These are phyloP conservation scores for Exophiala alcalophila DNA, from an alignment of 2,329 filamentous ascomycete species.

Conservation along the genomic window DNA sequence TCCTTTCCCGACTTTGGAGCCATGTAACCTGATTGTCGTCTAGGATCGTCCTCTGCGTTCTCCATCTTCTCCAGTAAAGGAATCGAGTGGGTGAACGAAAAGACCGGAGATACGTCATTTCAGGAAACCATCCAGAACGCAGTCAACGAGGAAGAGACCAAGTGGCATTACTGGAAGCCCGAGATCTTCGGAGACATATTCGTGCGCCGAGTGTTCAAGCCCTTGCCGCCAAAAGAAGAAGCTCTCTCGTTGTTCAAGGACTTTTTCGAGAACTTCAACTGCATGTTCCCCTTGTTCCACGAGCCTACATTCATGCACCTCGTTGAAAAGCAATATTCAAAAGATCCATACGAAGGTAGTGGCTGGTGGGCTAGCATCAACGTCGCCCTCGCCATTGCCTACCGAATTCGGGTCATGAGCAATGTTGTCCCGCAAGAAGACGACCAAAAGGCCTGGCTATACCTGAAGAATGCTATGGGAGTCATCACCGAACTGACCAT, in stretches of 20 bases:
- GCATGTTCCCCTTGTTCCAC: slow-evolving; percentile 96
- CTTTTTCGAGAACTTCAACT: slow-evolving; percentile 98
- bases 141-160: slow-evolving; percentile 72
- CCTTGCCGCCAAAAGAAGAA: slow-evolving; percentile 80
- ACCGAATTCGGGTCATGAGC: slow-evolving; percentile 90
- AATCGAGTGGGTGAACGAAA: slow-evolving; percentile 97
- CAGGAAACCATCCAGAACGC: slow-evolving; percentile 90
- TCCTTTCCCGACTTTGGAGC: not conserved
- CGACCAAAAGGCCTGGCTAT: slow-evolving; percentile 90
- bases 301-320: slow-evolving; percentile 98
- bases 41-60: slow-evolving; percentile 93
- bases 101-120: slow-evolving; percentile 93
- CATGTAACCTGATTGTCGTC: slow-evolving; percentile 27
- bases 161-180: slow-evolving; percentile 98
- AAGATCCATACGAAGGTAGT: slow-evolving; percentile 87
- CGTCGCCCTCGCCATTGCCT: slow-evolving; percentile 86
- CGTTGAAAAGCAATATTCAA: slow-evolving; percentile 88
- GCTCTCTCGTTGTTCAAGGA: slow-evolving; percentile 84
- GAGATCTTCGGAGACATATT: slow-evolving; percentile 95
- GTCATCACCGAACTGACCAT: slow-evolving; percentile 90
- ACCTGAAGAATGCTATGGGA: slow-evolving; percentile 94
- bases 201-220: slow-evolving; percentile 76
- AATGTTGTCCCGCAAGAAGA: slow-evolving; percentile 87
- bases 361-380: slow-evolving; percentile 99
- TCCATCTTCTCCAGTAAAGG: slow-evolving; percentile 98